A percentile compares a stretch with the other conserved stretches of the same genome.
phyloP scores from a whole-genome alignment of 2,329 filamentous ascomycete genomes.

The Colletotrichum sp. region DNA sequence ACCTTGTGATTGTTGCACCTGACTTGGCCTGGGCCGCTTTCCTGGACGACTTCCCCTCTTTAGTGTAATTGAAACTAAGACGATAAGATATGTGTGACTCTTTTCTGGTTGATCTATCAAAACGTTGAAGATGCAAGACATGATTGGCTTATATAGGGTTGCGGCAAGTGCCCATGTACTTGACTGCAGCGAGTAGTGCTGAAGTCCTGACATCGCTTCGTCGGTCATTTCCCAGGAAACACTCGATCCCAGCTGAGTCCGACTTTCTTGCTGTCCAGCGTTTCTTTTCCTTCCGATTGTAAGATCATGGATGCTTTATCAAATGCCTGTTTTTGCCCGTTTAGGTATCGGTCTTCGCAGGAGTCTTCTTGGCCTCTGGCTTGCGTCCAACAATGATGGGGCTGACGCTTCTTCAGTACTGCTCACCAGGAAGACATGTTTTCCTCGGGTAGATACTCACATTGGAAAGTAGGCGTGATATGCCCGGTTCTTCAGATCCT shows the following conservation, averaged over 20 bases:
- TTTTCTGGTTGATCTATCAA: background rate
- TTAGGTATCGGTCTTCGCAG: background rate
- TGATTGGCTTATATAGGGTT: background rate
- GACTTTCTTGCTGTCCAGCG: background rate
- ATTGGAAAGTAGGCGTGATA: slow-evolving; percentile 43
- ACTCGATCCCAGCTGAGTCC: background rate
- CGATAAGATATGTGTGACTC: background rate
- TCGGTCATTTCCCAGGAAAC: background rate
- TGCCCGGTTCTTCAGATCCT: slow-evolving; percentile 33
- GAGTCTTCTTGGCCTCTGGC: background rate
- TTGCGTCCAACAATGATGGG: background rate
- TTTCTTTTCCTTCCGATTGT: background rate
- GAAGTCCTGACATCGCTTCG: background rate
- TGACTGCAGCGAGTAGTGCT: background rate
- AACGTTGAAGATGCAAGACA: background rate
- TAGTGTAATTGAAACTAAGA: background rate
- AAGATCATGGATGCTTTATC: background rate
- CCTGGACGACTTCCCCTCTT: background rate
- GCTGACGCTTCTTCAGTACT: background rate
- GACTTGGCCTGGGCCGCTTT: background rate
- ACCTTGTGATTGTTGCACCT: background rate
- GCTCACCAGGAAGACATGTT: no score
- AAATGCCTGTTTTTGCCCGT: background rate
- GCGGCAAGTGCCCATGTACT: background rate
- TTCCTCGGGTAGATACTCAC: slow-evolving; percentile 25